Base-by-base conservation (phyloP, 805 yeast genomes). In the Tetrapisispora nanseiensis region DNA sequence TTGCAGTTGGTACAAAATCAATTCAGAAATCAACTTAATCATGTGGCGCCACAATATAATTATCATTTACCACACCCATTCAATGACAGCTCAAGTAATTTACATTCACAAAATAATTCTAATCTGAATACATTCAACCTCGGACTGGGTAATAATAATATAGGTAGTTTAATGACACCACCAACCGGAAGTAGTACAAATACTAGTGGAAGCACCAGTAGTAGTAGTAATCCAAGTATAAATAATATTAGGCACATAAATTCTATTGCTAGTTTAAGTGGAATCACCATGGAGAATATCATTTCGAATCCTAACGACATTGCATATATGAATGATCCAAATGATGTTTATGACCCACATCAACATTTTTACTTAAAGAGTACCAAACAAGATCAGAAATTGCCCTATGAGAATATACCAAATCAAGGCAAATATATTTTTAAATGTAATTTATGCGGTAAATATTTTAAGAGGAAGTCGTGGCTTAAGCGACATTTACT, bases 401-500 rank as follows among this genome's bases (percentile, higher is more conserved):
- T 29, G 19, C 19, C 32, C 7, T 18, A 9, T 15, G 37, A 22
- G 15, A 22, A 33, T 6, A 21, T 33, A 4, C 23, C 19, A 4
- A n/a, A 6, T 20, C 15, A 12, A 8, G 15, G 15, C 11, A 22
- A 33, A 15, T 33, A 33, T 13, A 15, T 22, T 23, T 33, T 33
- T 13, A 43, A 49, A 31, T 61, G 65, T 41, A 54, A 50, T 23
- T 37, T 58, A 15, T 61, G 65, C 43, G 55, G 50, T 16, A 59
- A 59, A 43, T 51, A 52, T 12, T 61, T 61, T 39, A 56, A 49
- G 37, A 47, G 65, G 16, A 49, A 49, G 18, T 56, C 65, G n/a
- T 58, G 65, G 63, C 46, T 58, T 33, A 51, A 54, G 41, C 47
- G 65, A 33, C 63, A 60, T 40, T 39, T 55, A 11, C 34, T 57